Conservation (phyloP, 108 stramenopile species). For the Tribonema minus region DNA sequence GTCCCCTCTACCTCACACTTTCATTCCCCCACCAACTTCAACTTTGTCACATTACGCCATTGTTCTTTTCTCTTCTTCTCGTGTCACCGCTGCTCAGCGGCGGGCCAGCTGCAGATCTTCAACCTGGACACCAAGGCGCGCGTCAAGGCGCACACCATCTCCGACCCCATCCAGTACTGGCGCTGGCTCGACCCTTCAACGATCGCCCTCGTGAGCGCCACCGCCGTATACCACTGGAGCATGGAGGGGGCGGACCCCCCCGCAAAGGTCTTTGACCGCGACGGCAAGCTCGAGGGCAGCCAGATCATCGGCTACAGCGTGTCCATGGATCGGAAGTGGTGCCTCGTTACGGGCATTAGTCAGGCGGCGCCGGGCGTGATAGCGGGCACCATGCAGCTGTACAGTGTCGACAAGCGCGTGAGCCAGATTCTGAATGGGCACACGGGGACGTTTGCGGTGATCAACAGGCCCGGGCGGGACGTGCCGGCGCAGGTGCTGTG, state of each 20-base stretch:
- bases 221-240: constrained; percentile 89
- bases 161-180: constrained; percentile 88
- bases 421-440: constrained; percentile 92
- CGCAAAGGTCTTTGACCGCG: constrained; percentile 89
- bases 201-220: constrained; percentile 88
- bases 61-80: too few relatives aligned
- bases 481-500: constrained; percentile 85
- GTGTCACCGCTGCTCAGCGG: too few relatives aligned
- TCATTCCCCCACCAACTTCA: too few relatives aligned
- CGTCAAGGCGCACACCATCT: constrained; percentile 80
- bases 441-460: constrained; percentile 80
- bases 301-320: constrained; percentile 58
- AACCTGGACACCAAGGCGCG: constrained; percentile 83
- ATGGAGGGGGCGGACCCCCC: constrained; percentile 70
- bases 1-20: too few relatives aligned
- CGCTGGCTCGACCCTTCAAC: constrained; percentile 81
- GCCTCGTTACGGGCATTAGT: constrained; percentile 87
- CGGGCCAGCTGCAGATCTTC: constrained; percentile 90
- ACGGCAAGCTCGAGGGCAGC: constrained; percentile 69
- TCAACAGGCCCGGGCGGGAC: constrained; percentile 78
- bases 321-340: constrained; percentile 92
- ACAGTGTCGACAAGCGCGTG: constrained; percentile 85
- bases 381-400: constrained; percentile 97
- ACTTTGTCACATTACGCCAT: too few relatives aligned
- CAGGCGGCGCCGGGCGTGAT: constrained; percentile 71